These are phyloP conservation scores for Dipteronia dyeriana DNA, from an alignment of 345 rosid genomes.

Conservation along the genomic window DNA sequence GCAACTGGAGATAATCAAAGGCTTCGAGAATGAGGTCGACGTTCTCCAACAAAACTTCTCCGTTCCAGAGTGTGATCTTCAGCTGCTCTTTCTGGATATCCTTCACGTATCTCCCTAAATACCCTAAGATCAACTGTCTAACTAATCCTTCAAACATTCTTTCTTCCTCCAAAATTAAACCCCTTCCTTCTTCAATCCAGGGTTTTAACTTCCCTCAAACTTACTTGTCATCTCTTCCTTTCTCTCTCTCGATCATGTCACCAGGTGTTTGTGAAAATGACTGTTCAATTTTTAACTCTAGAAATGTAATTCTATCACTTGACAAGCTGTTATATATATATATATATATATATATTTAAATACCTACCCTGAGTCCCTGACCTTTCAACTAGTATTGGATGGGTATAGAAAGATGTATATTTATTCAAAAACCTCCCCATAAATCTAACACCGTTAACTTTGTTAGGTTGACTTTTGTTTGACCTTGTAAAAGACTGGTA, in stretches of 20 bases:
- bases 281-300: not conserved
- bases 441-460: too few relatives aligned
- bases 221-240: not conserved
- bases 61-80: slow-evolving; percentile 80
- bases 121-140: slow-evolving; percentile 62
- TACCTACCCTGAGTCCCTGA: too few relatives aligned
- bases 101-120: slow-evolving; percentile 80
- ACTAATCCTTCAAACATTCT: slow-evolving; percentile 80
- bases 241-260: not conserved
- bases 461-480: too few relatives aligned
- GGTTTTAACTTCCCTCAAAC: not conserved
- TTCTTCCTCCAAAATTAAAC: not conserved
- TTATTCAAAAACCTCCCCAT: too few relatives aligned
- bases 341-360: too few relatives aligned
- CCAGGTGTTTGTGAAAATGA: not conserved
- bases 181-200: too few relatives aligned
- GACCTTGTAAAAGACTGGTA: too few relatives aligned
- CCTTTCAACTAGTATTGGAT: too few relatives aligned
- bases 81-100: slow-evolving; percentile 78
- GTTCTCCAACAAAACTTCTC: slow-evolving; percentile 74
- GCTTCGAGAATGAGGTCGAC: slow-evolving; percentile 84
- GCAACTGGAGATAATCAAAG: slow-evolving; percentile 84
- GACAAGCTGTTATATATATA: too few relatives aligned
- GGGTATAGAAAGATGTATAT: too few relatives aligned
- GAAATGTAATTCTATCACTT: not conserved